A percentile compares a stretch with the other conserved stretches of the same genome.
These are phyloP conservation scores for Aspergillus ochraceoroseus DNA, from an alignment of 2,329 filamentous ascomycete species.

Conservation along the genomic window DNA sequence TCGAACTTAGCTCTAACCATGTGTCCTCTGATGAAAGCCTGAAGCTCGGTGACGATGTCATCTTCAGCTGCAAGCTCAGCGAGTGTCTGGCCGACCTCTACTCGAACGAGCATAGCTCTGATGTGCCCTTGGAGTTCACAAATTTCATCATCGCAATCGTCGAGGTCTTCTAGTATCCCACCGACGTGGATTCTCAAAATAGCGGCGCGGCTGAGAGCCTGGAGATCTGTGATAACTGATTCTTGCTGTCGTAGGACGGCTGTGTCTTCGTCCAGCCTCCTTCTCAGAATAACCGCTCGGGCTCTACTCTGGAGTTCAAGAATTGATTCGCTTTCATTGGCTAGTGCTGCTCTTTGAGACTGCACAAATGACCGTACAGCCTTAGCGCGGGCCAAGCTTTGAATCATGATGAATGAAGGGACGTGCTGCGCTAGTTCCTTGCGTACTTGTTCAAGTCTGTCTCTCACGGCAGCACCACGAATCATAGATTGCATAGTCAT, in stretches of 20 bases:
- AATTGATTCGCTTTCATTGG: constrained; percentile 42
- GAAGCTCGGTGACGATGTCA: constrained; percentile 66
- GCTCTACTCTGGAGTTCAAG: constrained; percentile 50
- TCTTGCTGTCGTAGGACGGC: constrained; percentile 31
- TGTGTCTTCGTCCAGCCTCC: constrained; percentile 29
- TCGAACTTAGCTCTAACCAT: constrained; percentile 69
- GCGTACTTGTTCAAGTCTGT: constrained; percentile 26
- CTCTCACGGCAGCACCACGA: constrained; percentile 38
- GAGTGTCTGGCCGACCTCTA: constrained; percentile 67
- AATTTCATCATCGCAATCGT: constrained; percentile 63
- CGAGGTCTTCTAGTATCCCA: constrained; percentile 62
- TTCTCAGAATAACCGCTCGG: constrained; percentile 41
- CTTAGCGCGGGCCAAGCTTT: constrained; percentile 34
- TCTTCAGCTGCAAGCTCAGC: constrained; percentile 78
- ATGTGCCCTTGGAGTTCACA: constrained; percentile 67
- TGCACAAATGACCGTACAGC: constrained; percentile 31
- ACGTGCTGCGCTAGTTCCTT: constrained; percentile 29
- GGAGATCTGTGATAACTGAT: constrained; percentile 33
- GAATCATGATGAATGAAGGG: constrained; percentile 29
- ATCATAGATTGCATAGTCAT: constrained; percentile 44
- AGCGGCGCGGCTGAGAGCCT: constrained; percentile 41
- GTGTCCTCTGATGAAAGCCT: constrained; percentile 67
- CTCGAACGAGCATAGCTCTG: constrained; percentile 73
- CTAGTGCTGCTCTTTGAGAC: constrained; percentile 38
- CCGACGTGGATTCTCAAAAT: constrained; percentile 40